Percentiles rank a stretch among this genome's conserved stretches.
phyloP scores from a whole-genome alignment of 768 basidiomycete genomes.

The Calocera cornea region DNA sequence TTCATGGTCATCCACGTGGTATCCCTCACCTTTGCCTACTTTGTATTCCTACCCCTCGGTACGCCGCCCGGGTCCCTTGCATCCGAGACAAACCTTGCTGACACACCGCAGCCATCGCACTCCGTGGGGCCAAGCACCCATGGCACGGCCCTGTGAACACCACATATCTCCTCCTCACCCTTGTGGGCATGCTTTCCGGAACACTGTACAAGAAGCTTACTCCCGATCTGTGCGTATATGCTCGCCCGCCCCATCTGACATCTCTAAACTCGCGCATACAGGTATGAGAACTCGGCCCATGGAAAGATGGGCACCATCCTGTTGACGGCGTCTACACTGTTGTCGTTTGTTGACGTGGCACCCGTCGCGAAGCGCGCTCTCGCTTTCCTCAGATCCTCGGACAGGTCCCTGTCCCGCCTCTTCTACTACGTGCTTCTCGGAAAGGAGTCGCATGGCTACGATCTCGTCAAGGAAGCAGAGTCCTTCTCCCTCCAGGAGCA shows the following conservation, averaged over 20 bases:
- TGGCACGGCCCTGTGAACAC: constrained; percentile 45
- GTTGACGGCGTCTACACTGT: constrained; percentile 32
- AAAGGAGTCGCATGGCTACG: neutral
- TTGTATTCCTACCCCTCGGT: constrained; percentile 71
- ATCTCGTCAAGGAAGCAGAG: constrained; percentile 1
- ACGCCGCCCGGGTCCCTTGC: constrained; percentile 19
- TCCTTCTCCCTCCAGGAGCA: neutral
- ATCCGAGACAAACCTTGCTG: neutral
- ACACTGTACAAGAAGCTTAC: constrained; percentile 63
- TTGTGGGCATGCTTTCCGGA: constrained; percentile 54
- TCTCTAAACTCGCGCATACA: constrained; percentile 11
- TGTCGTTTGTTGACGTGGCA: constrained; percentile 42
- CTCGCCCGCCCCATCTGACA: constrained; percentile 1
- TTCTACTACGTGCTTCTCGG: constrained; percentile 9
- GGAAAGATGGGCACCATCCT: constrained; percentile 47
- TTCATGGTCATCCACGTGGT: constrained; percentile 63
- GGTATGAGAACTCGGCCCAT: constrained; percentile 41
- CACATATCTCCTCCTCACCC: constrained; percentile 46
- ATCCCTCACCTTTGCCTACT: constrained; percentile 68
- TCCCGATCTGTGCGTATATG: constrained; percentile 59
- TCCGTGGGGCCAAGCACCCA: constrained; percentile 64
- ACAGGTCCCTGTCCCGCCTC: constrained; percentile 15
- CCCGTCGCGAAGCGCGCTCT: constrained; percentile 15
- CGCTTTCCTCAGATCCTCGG: constrained; percentile 7
- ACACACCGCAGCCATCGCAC: constrained; percentile 48